Evolutionary conservation across 2,329 filamentous ascomycete genomes (phyloP), one percentile per base, ranked within the genome.

Genomic region (Chrysoporthe cubensis): DNA sequence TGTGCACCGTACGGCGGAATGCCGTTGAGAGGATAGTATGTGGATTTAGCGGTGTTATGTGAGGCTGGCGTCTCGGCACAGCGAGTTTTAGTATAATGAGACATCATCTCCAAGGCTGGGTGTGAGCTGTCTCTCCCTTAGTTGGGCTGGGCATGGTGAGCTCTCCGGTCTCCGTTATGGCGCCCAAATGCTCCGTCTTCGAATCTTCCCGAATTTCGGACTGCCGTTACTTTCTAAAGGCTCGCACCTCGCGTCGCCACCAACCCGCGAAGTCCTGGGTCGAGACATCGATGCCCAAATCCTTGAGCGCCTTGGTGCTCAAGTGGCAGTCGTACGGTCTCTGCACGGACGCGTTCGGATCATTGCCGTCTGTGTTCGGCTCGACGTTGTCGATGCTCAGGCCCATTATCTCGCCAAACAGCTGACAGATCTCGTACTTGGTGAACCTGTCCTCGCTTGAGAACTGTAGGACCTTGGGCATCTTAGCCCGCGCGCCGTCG

Each of bases 281-380:
- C 58, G 85, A 82, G 66, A 95, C 87, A 74, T 91, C 85, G 71
- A 97, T 91, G 0, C 88, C 92, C 70, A 97, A 76, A 16, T 92
- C 88, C 76, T 87, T 87, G 71, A 97, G 80, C 50, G 83, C 87
- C 78, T 86, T 87, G 9, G 91, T 97, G 74, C 92, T 94, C 58
- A 97, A 82, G 78, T 97, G 93, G 73, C 91, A 95, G 79, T 97
- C 93, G 76, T 92, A 97, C 14, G 94, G 94, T 71, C 94, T 85
- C 79, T 94, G 88, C 0, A 94, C 91, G 32, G 85, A 84, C 57
- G 90, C 87, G 70, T 87, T 89, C 6, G 90, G 88, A 71, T 92
- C 90, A 76, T 91, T 91, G 48, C 91, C 91, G 73, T 91, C 84
- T 34, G 88, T 86, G 74, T 93, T 90, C 11, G 90, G 82, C 73